These are phyloP conservation scores for Irpex sp. DNA, from an alignment of 1,284 basidiomycete genomes.

Conservation along the genomic window DNA sequence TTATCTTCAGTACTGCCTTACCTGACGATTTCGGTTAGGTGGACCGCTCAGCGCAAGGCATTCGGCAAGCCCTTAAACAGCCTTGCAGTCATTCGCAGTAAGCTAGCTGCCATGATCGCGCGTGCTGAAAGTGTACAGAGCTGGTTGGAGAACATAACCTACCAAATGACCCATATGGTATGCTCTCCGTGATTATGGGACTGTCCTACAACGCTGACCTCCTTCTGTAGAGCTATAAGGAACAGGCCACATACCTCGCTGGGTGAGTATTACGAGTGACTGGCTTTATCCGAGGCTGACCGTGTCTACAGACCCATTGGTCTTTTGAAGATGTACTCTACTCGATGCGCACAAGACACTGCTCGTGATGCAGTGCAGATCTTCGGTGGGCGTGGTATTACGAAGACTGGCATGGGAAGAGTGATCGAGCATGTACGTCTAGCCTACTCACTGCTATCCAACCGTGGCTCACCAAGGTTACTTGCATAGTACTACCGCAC, in stretches of 20 bases:
- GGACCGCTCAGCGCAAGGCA: constrained; percentile 78
- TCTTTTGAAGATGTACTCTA: constrained; percentile 29
- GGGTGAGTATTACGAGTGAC: constrained; percentile 24
- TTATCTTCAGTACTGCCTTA: background rate
- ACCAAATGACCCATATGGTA: constrained; percentile 91
- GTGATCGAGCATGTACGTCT: constrained; percentile 28
- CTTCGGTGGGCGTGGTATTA: constrained; percentile 51
- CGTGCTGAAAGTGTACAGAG: constrained; percentile 77
- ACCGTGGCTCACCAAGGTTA: background rate
- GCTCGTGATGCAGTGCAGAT: constrained; percentile 49
- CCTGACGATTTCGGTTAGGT: constrained; percentile 36
- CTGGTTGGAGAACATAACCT: constrained; percentile 89
- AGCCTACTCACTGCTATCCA: background rate
- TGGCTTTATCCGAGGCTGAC: background rate
- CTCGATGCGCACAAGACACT: constrained; percentile 28
- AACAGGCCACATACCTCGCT: constrained; percentile 38
- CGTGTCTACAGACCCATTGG: constrained; percentile 23
- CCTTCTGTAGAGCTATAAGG: constrained; percentile 31
- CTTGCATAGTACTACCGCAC: constrained; percentile 15
- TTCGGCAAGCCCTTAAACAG: constrained; percentile 83
- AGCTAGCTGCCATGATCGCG: constrained; percentile 84
- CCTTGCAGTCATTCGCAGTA: constrained; percentile 82
- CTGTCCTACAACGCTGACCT: background rate
- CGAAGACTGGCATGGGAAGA: constrained; percentile 52
- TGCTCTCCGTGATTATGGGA: background rate